Evolutionary conservation across 1,139 yeast species (phyloP), one percentile per base, ranked within the genome.

Genomic region (Dujonia santamariae): DNA sequence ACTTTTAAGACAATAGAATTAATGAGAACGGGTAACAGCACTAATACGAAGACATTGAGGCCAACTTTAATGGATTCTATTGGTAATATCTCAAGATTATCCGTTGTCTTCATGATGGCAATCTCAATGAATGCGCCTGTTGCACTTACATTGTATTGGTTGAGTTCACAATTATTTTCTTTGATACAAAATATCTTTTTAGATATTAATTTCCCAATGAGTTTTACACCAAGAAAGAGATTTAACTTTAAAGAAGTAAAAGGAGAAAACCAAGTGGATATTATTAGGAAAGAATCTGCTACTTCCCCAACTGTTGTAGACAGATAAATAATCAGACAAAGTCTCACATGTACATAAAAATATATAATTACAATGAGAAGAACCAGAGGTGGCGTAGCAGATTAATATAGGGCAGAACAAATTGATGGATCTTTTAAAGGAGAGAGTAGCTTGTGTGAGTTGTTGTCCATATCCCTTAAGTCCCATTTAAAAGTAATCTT

Each of bases 51-150:
- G 39, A 64, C 56, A 40, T 57, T 60, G 25, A 61, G 87, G 32
- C 80, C 85, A 3, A 78, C 84, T 6, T 55, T 82, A 15, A 70
- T 82, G 19, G 87, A 72, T 51, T 76, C 76, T 14, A 56, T 68
- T 34, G 69, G 81, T 37, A 86, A 80, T 43, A 55, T 85, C 2
- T 75, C 95, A 2, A 66, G 96, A 49, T 69, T 86, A 48, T 80
- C 92, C 18, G 78, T 85, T 34, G 79, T 87, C 2, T 79, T 85
- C 45, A 67, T 90, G 61, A 86, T 87, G 84, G 90, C 90, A 4
- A 69, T 87, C 9, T 72, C 95, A 0, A 74, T 87, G 34, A 94
- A 88, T 50, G 95, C 96, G 0, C 95, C 97, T 0, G 66, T 80
- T 16, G 88, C 95, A 0, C 63, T 90, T 29, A 77, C 82, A 0